Evolutionary conservation across 1,284 basidiomycete species (phyloP), one percentile per base, ranked within the genome.

Genomic region (Moesziomyces sp.): DNA sequence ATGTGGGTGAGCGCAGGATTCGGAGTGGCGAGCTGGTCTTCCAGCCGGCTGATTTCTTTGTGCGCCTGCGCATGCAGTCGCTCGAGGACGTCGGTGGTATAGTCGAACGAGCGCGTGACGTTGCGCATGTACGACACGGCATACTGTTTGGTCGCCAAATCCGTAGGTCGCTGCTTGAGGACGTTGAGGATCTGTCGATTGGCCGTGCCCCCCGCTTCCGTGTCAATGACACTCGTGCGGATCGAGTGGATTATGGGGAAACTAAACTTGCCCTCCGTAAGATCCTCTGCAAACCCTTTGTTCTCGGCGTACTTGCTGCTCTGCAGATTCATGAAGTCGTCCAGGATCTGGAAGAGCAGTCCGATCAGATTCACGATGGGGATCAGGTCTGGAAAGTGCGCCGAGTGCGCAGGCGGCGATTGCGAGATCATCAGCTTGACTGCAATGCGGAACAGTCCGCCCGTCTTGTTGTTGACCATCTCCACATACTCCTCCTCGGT

Each of bases 401-500:
- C 52, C 6, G 21, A 10, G 0, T 46, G 21, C 0, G 60, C 68
- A 1, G 55, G 3, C 2, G 62, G 58, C 6, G 66, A 72, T 45
- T 79, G 73, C 0, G 93, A 93, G 92, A 95, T 94, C 93, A 99
- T 96, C 35, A 99, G 88, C 84, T 95, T 97, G 83, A 97, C 89
- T 0, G 93, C 94, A 52, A 99, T 90, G 14, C 96, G 87, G 77
- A 99, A 91, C 13, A 99, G 87, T 1, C 96, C 95, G 0, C 97
- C 96, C 0, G 96, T 99, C 85, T 99, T 96, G 96, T 97, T 93
- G 84, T 95, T 93, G 40, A 98, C 95, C 96, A 99, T 99, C 26
- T 89, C 87, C 47, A 99, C 88, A 76, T 99, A 99, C 79, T 98
- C 93, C 60, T 93, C 91, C 85, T 99, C 96, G 0, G 92, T 93